Evolutionary conservation across 331 rosid species (phyloP).

Genomic region (Quercus lobata): DNA sequence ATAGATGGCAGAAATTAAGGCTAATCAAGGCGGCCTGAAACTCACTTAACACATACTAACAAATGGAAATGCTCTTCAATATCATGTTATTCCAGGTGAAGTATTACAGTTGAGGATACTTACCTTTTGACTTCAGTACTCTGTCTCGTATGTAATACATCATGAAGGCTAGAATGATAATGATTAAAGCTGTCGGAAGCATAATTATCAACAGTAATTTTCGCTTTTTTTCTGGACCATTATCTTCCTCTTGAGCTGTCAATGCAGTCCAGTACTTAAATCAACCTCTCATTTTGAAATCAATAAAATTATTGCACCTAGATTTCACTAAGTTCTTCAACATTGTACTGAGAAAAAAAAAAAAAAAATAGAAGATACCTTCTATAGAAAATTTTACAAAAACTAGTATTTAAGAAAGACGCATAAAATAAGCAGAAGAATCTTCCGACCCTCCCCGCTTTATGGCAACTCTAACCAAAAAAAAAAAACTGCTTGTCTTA

Average conservation of each 20-base stretch:
- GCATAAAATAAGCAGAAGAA: too few species aligned
- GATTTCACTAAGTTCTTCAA: neutral
- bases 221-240: neutral
- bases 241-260: constrained; percentile 30
- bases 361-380: neutral
- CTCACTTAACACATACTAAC: too few species aligned
- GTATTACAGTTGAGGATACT: neutral
- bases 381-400: neutral
- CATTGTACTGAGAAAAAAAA: neutral
- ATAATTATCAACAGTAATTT: neutral
- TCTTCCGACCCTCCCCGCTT: too few species aligned
- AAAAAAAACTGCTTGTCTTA: neutral
- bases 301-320: neutral
- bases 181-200: constrained; percentile 14
- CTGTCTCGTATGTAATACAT: constrained; percentile 8
- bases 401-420: neutral
- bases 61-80: neutral
- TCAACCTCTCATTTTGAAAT: too few species aligned
- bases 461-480: neutral
- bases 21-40: too few species aligned
- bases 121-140: constrained; percentile 28
- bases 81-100: neutral
- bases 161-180: constrained; percentile 8
- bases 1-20: too few species aligned
- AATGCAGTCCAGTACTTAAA: neutral